Percentiles rank a stretch among this genome's conserved stretches.
phyloP scores from a whole-genome alignment of 164 flowering plant genomes.

The Houttuynia cordata region DNA sequence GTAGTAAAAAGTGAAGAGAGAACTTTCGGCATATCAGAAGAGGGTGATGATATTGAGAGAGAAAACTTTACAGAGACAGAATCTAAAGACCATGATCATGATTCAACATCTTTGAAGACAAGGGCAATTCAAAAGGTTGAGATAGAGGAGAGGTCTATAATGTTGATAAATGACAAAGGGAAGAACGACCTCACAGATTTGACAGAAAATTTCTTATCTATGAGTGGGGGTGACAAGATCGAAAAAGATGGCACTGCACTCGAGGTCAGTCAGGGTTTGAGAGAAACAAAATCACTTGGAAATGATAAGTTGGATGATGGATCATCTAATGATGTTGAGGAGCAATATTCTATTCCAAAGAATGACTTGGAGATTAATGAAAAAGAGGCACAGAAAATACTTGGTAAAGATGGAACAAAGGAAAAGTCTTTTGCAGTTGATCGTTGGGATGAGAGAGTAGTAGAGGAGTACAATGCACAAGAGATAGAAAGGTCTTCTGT shows the following conservation, averaged over 20 bases:
- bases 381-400: not conserved
- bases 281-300: too few relatives aligned
- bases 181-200: not conserved
- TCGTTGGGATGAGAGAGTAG: constrained; percentile 10
- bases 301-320: not conserved
- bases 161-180: not conserved
- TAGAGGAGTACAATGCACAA: constrained; percentile 1
- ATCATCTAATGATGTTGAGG: not conserved
- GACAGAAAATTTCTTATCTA: too few relatives aligned
- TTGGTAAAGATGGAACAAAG: constrained; percentile 6
- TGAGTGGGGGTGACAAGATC: not conserved
- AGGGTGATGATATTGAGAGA: constrained; percentile 13
- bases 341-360: too few relatives aligned
- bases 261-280: not conserved
- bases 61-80: constrained; percentile 12
- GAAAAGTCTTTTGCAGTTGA: constrained; percentile 6
- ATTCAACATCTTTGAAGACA: too few relatives aligned
- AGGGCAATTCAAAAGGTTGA: not conserved
- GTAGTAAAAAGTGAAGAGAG: constrained; percentile 11
- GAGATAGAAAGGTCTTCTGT: constrained; percentile 2
- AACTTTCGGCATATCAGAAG: constrained; percentile 1
- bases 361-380: too few relatives aligned
- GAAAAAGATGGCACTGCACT: not conserved
- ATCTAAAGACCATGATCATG: too few relatives aligned
- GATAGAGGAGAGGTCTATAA: not conserved